These are phyloP conservation scores for Colletotrichum sp. DNA, from an alignment of 2,329 filamentous ascomycete genomes.

Conservation along the genomic window DNA sequence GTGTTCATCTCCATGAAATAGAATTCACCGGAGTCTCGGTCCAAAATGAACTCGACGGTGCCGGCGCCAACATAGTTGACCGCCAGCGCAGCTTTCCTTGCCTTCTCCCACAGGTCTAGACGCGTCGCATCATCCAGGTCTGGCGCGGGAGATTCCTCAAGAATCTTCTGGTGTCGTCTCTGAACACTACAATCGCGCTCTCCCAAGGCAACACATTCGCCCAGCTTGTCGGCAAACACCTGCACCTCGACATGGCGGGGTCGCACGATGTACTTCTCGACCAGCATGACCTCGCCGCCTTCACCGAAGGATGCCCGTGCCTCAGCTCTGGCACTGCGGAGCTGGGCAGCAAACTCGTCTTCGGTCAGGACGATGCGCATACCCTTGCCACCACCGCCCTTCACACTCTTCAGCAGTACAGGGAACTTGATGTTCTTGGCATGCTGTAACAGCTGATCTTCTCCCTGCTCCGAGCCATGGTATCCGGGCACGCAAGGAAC, in stretches of 20 bases:
- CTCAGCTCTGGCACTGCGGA: slow-evolving; percentile 76
- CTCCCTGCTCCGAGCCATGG: slow-evolving; percentile 83
- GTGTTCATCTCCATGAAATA: slow-evolving; percentile 89
- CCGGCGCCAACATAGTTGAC: slow-evolving; percentile 89
- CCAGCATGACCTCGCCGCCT: slow-evolving; percentile 78
- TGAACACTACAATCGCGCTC: slow-evolving; percentile 91
- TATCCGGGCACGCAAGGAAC: slow-evolving; percentile 97
- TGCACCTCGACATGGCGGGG: slow-evolving; percentile 90
- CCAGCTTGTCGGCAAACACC: slow-evolving; percentile 83
- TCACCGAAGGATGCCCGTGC: slow-evolving; percentile 83
- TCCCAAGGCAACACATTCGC: slow-evolving; percentile 81
- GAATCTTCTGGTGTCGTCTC: slow-evolving; percentile 85
- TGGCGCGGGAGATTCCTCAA: slow-evolving; percentile 88
- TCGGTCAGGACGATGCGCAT: slow-evolving; percentile 76
- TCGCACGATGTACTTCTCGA: slow-evolving; percentile 81
- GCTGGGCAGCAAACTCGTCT: slow-evolving; percentile 72
- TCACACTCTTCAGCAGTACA: slow-evolving; percentile 80
- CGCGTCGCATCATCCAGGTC: slow-evolving; percentile 63
- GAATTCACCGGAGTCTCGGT: slow-evolving; percentile 81
- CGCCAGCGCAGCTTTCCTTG: slow-evolving; percentile 70
- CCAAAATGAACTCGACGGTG: slow-evolving; percentile 89
- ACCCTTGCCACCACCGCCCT: slow-evolving; percentile 84
- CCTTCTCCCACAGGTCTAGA: slow-evolving; percentile 69
- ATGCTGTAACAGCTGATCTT: slow-evolving; percentile 64
- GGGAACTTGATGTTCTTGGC: slow-evolving; percentile 74